phyloP scores from a whole-genome alignment of 2,329 filamentous ascomycete species.

The Chrysoporthe cubensis region DNA sequence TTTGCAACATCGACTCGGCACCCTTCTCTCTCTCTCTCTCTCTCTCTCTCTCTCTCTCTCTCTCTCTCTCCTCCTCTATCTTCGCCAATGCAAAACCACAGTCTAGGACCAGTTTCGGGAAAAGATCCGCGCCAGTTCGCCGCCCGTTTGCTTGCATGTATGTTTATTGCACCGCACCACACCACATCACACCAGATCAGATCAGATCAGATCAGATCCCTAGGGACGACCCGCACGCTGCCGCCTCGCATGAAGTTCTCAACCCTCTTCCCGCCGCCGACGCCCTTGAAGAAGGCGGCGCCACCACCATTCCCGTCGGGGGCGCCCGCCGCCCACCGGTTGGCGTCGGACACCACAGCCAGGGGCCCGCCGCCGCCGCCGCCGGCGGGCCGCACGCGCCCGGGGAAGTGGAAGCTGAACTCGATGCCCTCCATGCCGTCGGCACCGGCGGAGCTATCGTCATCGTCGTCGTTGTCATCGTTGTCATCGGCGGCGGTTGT shows the following conservation, averaged over 20 bases:
- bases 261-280: slow-evolving; percentile 2
- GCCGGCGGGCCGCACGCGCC: slow-evolving; percentile 30
- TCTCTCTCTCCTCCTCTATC: neutral
- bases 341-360: slow-evolving; percentile 49
- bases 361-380: slow-evolving; percentile 35
- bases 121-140: too few species aligned
- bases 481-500: too few species aligned
- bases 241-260: neutral
- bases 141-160: too few species aligned
- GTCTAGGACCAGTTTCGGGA: too few species aligned
- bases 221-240: slow-evolving; percentile 8
- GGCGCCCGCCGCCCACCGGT: slow-evolving; percentile 51
- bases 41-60: neutral
- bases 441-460: neutral
- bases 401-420: slow-evolving; percentile 39
- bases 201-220: neutral
- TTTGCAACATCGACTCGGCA: too few species aligned
- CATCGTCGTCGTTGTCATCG: neutral
- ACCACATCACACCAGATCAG: neutral
- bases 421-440: slow-evolving; percentile 25
- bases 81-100: too few species aligned
- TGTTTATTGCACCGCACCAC: too few species aligned
- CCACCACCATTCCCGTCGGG: slow-evolving; percentile 40
- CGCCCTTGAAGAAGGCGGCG: slow-evolving; percentile 38
- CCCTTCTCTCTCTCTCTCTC: too few species aligned